These are phyloP conservation scores for Acanthamoeba quina DNA, from an alignment of 208 protist genomes.

Conservation along the genomic window DNA sequence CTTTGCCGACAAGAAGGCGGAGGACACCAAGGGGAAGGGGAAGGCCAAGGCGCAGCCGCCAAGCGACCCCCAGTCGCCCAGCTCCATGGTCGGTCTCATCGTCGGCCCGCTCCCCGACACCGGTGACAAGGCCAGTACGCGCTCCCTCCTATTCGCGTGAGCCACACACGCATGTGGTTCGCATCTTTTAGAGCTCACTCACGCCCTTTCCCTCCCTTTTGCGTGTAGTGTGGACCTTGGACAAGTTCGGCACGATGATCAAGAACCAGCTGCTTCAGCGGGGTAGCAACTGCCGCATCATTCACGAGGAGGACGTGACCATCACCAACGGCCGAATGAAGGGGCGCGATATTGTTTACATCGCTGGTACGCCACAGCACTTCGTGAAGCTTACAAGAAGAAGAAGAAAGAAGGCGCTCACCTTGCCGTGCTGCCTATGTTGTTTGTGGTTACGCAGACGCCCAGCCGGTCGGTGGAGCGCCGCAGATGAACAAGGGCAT, in stretches of 20 bases:
- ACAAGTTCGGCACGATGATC: constrained; percentile 39
- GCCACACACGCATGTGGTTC: too few relatives aligned
- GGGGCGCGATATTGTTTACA: constrained; percentile 2
- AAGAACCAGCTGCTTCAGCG: constrained; percentile 14
- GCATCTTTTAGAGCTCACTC: background rate
- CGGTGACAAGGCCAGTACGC: background rate
- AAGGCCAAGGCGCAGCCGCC: background rate
- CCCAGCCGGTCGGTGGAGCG: background rate
- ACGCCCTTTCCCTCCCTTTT: background rate
- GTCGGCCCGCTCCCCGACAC: background rate
- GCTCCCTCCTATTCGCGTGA: background rate
- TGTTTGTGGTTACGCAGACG: background rate
- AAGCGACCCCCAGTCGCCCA: background rate
- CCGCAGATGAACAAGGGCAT: background rate
- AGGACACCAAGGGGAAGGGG: background rate
- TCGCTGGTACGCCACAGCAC: background rate
- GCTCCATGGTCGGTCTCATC: constrained; percentile 33
- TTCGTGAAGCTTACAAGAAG: background rate
- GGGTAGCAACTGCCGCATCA: constrained; percentile 33
- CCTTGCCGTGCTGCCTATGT: background rate
- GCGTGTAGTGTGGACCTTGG: constrained; percentile 11
- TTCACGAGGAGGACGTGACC: background rate
- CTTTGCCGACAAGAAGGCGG: constrained; percentile 19
- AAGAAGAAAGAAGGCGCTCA: background rate
- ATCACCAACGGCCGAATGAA: constrained; percentile 32